Percentiles rank a stretch among this genome's conserved stretches.
These are phyloP conservation scores for Pythium rhizo-oryzae DNA, from an alignment of 352 stramenopile species.

Conservation along the genomic window DNA sequence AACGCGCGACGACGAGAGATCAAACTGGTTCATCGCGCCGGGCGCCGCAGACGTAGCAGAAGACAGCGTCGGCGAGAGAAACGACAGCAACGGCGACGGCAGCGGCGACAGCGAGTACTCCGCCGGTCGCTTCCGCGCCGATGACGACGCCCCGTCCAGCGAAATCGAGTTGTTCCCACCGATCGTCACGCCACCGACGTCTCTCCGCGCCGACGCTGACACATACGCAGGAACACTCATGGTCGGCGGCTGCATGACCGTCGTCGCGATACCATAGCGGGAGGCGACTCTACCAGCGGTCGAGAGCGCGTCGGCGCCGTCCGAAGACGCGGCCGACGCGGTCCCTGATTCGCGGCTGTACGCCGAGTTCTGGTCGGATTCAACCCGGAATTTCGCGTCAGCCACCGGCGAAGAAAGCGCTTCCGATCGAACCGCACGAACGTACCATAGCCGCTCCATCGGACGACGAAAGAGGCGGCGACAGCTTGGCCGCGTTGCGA, in stretches of 20 bases:
- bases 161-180: slow-evolving; percentile 19
- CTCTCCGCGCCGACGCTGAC: not conserved
- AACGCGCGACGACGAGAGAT: slow-evolving; percentile 14
- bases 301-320: not conserved
- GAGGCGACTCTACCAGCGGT: slow-evolving; percentile 16
- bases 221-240: not conserved
- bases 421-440: not conserved
- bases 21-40: slow-evolving; percentile 9
- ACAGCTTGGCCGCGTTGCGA: slow-evolving; percentile 28
- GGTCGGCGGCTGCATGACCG: not conserved
- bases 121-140: slow-evolving; percentile 24
- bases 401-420: not conserved
- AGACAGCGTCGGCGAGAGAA: slow-evolving; percentile 11
- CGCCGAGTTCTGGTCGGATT: slow-evolving; percentile 22
- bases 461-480: slow-evolving; percentile 27
- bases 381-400: slow-evolving; percentile 10
- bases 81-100: slow-evolving; percentile 29
- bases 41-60: not conserved
- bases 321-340: slow-evolving; percentile 8
- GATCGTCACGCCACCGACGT: not conserved
- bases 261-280: not conserved
- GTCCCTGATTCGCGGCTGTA: slow-evolving; percentile 11
- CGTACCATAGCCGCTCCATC: slow-evolving; percentile 36
- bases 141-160: not conserved
- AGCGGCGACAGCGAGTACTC: slow-evolving; percentile 27